These are phyloP conservation scores for Onygenales sp. DNA, from an alignment of 2,329 filamentous ascomycete genomes.

Conservation along the genomic window DNA sequence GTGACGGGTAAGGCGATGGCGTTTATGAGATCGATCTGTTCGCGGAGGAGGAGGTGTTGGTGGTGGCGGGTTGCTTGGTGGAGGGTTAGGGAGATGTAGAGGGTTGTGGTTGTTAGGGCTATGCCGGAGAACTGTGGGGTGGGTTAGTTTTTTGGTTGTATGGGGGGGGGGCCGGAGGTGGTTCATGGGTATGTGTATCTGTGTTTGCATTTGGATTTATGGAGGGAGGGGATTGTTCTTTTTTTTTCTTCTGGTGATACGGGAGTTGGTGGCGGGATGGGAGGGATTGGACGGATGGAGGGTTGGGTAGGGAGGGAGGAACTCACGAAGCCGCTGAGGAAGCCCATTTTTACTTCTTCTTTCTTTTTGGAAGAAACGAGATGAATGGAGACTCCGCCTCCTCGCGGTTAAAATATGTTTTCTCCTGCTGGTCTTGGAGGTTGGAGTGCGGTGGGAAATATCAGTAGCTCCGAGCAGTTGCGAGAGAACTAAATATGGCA, in stretches of 20 bases:
- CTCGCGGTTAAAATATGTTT: neutral
- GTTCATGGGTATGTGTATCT: neutral
- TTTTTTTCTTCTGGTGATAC: too few relatives aligned
- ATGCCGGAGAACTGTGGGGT: constrained; percentile 58
- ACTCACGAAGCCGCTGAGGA: constrained; percentile 65
- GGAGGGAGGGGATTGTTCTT: neutral
- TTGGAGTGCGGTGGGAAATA: too few relatives aligned
- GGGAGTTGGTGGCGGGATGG: constrained; percentile 5
- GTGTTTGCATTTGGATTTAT: neutral
- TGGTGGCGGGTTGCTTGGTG: constrained; percentile 58
- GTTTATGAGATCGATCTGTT: constrained; percentile 34
- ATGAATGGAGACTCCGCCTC: neutral
- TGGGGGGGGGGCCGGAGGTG: neutral
- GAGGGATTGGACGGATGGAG: neutral
- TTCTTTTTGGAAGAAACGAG: constrained; percentile 3
- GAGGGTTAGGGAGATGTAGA: constrained; percentile 62
- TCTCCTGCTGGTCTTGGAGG: too few relatives aligned
- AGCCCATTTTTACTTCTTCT: constrained; percentile 48
- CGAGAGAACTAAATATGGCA: too few relatives aligned
- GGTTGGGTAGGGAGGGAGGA: neutral
- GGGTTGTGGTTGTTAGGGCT: constrained; percentile 61
- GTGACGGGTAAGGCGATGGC: constrained; percentile 22
- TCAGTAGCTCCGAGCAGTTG: too few relatives aligned
- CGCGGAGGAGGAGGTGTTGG: constrained; percentile 35
- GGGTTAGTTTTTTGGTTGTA: neutral